These are phyloP conservation scores for Turritis glabra DNA, from an alignment of 345 rosid genomes.

Conservation along the genomic window DNA sequence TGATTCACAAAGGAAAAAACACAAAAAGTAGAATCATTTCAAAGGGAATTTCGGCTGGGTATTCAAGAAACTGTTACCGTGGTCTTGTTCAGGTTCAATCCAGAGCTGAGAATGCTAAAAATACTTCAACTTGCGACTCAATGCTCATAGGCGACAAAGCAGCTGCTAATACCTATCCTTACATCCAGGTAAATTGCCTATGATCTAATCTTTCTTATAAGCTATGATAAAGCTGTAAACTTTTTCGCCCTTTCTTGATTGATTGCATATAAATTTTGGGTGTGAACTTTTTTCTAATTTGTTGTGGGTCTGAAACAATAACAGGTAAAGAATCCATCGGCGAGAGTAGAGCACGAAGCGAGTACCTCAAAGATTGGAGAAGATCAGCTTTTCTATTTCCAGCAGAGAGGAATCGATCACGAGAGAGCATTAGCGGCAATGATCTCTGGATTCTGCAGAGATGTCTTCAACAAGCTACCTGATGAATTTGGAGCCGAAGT, in stretches of 20 bases:
- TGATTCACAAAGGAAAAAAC: conserved; percentile 95
- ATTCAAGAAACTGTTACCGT: conserved; percentile 84
- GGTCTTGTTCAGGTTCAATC: conserved; percentile 98
- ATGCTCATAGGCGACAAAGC: conserved; percentile 95
- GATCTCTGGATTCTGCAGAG: conserved; percentile 91
- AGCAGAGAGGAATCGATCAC: conserved; percentile 89
- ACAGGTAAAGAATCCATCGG: conserved; percentile 88
- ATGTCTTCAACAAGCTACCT: conserved; percentile 89
- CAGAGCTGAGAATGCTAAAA: conserved; percentile 85
- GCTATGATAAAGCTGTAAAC: neutral
- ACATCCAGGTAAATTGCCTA: conserved; percentile 66
- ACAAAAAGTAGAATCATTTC: conserved; percentile 88
- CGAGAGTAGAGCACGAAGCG: conserved; percentile 93
- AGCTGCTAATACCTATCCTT: conserved; percentile 97
- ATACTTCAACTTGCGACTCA: conserved; percentile 91
- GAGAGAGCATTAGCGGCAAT: conserved; percentile 98
- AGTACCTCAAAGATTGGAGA: conserved; percentile 93
- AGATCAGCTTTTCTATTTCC: conserved; percentile 96
- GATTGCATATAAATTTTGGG: neutral
- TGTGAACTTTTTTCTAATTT: neutral
- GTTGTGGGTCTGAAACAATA: conserved; percentile 9
- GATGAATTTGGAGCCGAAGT: conserved; percentile 94
- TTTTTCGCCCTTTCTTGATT: neutral
- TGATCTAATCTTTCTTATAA: neutral
- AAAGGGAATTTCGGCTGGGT: conserved; percentile 80